Evolutionary conservation across 2,329 filamentous ascomycete species (phyloP), one percentile per base, ranked within the genome.

Genomic region (Monosporascus sp.): DNA sequence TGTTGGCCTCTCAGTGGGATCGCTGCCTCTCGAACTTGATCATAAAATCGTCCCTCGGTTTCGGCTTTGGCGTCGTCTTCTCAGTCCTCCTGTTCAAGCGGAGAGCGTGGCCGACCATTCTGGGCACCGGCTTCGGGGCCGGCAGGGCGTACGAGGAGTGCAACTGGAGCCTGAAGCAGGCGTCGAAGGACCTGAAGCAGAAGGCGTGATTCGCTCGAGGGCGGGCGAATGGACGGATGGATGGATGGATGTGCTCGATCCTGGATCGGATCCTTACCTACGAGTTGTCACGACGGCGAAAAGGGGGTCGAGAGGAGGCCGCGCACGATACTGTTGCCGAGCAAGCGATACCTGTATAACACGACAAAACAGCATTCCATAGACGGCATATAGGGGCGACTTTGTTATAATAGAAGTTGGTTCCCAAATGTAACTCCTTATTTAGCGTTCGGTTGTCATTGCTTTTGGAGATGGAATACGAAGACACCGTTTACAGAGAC

Each of bases 91-190:
- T 99, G 52, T 99, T 99, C 85, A 96, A 96, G 83, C 88, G 95
- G 74, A 87, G 94, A 78, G 90, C 94, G 62, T 99, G 93, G 91
- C 94, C 94, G 54, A 94, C 92, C n/a, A 94, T 91, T 71, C 84
- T 96, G 62, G 94, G 94, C 61, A 81, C 93, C 52, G 94, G 94
- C 54, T 97, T 99, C 72, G 94, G 95, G 71, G 92, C 92, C 60
- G 94, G 94, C 66, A 86, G 95, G 68, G 94, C 94, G 54, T 99
- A 96, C 80, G 94, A 99, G 75, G 94, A 99, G 80, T 97, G 94
- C 76, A 96, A 99, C 78, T 89, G 81, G 77, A 87, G 78, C 76
- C 71, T 86, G 65, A 86, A 85, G 74, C 77, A 80, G 69, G 81
- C 81, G 37, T 77, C 81, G 45, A 76, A 75, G 64, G 80, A 83